Evolutionary conservation across 2,329 filamentous ascomycete genomes (phyloP).

Genomic region (Ophiocordyceps camponoti-rufipedis): DNA sequence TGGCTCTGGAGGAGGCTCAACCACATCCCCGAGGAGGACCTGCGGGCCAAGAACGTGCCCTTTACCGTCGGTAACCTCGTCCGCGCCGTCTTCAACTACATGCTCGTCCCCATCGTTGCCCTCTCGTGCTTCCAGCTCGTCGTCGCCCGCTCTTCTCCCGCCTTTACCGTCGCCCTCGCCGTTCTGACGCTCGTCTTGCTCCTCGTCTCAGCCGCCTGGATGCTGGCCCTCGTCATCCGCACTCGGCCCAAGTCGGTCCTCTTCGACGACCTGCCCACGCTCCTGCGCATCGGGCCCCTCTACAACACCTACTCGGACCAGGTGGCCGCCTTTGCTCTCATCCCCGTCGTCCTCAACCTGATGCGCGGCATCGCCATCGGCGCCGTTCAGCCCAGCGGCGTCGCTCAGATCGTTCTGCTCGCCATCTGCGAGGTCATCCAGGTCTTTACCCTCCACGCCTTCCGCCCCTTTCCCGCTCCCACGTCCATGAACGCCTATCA

Average conservation of each 20-base stretch:
- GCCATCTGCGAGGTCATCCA: slow-evolving; percentile 90
- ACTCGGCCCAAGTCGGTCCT: slow-evolving; percentile 72
- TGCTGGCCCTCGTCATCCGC: slow-evolving; percentile 61
- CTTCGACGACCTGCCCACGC: slow-evolving; percentile 82
- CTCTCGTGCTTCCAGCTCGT: slow-evolving; percentile 86
- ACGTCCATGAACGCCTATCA: slow-evolving; percentile 98
- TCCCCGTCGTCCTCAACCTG: slow-evolving; percentile 71
- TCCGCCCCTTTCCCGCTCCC: slow-evolving; percentile 73
- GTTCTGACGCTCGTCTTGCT: slow-evolving; percentile 57
- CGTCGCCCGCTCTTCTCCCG: slow-evolving; percentile 47
- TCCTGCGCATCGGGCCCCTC: slow-evolving; percentile 76
- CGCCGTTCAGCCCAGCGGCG: slow-evolving; percentile 79
- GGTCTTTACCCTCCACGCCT: slow-evolving; percentile 71
- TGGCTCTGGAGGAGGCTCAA: slow-evolving; percentile 59
- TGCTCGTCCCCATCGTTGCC: slow-evolving; percentile 71
- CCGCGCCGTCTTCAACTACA: slow-evolving; percentile 81
- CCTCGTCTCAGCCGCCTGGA: slow-evolving; percentile 57
- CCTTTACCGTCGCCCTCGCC: slow-evolving; percentile 55
- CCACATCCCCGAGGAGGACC: slow-evolving; percentile 63
- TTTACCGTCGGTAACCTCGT: slow-evolving; percentile 67
- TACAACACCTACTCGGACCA: slow-evolving; percentile 98
- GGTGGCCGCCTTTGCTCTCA: slow-evolving; percentile 73
- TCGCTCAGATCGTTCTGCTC: slow-evolving; percentile 80
- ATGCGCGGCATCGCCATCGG: slow-evolving; percentile 80
- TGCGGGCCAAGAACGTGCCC: slow-evolving; percentile 79